These are phyloP conservation scores for Ulmus americana DNA, from an alignment of 331 rosid species.

Conservation along the genomic window DNA sequence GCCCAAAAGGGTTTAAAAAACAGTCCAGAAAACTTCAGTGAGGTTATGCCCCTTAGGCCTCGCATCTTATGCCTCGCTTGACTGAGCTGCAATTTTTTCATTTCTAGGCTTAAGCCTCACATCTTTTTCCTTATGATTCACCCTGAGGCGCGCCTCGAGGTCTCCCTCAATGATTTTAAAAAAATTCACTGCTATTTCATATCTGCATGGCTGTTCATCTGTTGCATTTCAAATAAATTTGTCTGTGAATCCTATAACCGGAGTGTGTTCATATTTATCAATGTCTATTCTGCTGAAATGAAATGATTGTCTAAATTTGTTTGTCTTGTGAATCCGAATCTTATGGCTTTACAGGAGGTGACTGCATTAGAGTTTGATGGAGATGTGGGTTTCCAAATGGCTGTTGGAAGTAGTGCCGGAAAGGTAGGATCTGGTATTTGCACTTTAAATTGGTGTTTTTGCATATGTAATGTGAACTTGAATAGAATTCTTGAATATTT, in stretches of 20 bases:
- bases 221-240: neutral
- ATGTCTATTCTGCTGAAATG: neutral
- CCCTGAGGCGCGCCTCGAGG: neutral
- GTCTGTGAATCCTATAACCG: neutral
- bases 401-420: slow-evolving; percentile 92
- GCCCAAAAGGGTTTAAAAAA: too few relatives aligned
- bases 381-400: slow-evolving; percentile 70
- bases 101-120: neutral
- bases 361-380: slow-evolving; percentile 80
- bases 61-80: neutral
- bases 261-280: neutral
- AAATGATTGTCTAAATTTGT: slow-evolving; percentile 14
- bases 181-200: neutral
- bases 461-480: neutral
- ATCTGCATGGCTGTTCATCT: neutral
- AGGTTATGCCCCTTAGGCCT: too few relatives aligned
- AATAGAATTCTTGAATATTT: neutral
- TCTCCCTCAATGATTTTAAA: neutral
- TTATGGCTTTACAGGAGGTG: slow-evolving; percentile 61
- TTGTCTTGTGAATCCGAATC: slow-evolving; percentile 4
- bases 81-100: neutral
- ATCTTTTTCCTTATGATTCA: neutral
- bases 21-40: too few relatives aligned
- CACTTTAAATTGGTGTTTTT: neutral
- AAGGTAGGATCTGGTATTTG: slow-evolving; percentile 45